These are phyloP conservation scores for Suhomyces bribrorum DNA, from an alignment of 1,139 yeast species.

Conservation along the genomic window DNA sequence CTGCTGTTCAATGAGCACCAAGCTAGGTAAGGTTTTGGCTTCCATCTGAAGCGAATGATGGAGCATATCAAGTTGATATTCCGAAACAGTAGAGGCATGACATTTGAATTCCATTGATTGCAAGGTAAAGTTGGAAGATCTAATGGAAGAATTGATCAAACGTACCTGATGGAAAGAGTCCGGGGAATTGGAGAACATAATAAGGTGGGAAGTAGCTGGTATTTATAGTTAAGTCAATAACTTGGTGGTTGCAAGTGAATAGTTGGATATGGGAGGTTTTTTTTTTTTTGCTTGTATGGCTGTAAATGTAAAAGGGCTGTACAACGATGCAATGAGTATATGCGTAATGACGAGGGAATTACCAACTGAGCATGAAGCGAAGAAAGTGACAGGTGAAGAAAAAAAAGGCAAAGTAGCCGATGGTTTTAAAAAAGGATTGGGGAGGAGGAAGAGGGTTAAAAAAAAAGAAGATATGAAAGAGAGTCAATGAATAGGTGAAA, in stretches of 20 bases:
- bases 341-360: slow-evolving; percentile 1
- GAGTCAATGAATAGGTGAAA: not conserved
- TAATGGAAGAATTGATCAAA: slow-evolving; percentile 32
- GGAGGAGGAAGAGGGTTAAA: not conserved
- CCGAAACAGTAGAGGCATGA: slow-evolving; percentile 39
- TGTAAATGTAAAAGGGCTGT: slow-evolving; percentile 1
- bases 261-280: not conserved
- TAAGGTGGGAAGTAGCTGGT: no score
- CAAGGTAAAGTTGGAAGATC: slow-evolving; percentile 35
- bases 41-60: slow-evolving; percentile 41
- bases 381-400: slow-evolving; percentile 2
- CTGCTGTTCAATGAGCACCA: slow-evolving; percentile 48
- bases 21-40: slow-evolving; percentile 35
- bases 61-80: slow-evolving; percentile 45
- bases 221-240: not conserved
- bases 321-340: not conserved
- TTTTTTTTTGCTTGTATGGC: not conserved
- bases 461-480: slow-evolving; percentile 3
- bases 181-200: slow-evolving; percentile 27
- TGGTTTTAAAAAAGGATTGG: not conserved
- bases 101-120: slow-evolving; percentile 40
- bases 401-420: not conserved
- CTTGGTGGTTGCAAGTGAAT: not conserved
- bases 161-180: slow-evolving; percentile 42
- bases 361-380: slow-evolving; percentile 6